Base-by-base conservation (phyloP, 495 filamentous ascomycete genomes). In the Cercophora scortea region DNA sequence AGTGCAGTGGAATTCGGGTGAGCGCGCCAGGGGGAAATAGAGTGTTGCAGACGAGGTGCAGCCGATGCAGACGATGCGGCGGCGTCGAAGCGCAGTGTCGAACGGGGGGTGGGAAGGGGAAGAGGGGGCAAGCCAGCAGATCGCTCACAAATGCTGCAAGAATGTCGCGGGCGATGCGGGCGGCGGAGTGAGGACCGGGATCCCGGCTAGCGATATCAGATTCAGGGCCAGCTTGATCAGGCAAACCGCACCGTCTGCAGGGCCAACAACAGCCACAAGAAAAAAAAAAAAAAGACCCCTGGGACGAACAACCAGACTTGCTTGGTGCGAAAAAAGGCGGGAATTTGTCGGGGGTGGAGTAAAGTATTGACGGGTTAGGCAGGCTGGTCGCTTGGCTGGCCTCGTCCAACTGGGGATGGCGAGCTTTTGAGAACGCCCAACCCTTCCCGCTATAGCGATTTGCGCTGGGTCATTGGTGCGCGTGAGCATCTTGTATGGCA, bases 1-100 rank as follows among this genome's bases (percentile, higher is more conserved):
- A 13, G 33, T 50, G 36, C 47, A 56, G 15, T 8, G 18, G 10
- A 54, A 50, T 39, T 48, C 44, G 47, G 45, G 50, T 39, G 35
- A 55, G 48, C 15, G 53, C 52, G 49, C 49, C 53, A 44, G 40
- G 50, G n/a, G 33, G 50, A 16, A 19, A 43, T 46, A 13, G 45
- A 47, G 53, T 55, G 53, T 55, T 56, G 54, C 55, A 59, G 57
- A 52, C 15, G 19, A 40, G 57, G 47, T 47, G 53, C 53, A 55
- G 42, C 48, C 43, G 47, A 35, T 57, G 57, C 11, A 32, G 43
- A 13, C 43, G 25, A 12, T n/a, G 43, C 25, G n/a, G 25, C 25
- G 56, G 55, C 53, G 53, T 58, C 42, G 55, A 53, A 57, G 35
- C 44, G 58, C 49, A 43, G 54, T 25, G 25, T 60, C 58, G 54